phyloP scores from a whole-genome alignment of 768 basidiomycete species.

The Auricularia sp. region DNA sequence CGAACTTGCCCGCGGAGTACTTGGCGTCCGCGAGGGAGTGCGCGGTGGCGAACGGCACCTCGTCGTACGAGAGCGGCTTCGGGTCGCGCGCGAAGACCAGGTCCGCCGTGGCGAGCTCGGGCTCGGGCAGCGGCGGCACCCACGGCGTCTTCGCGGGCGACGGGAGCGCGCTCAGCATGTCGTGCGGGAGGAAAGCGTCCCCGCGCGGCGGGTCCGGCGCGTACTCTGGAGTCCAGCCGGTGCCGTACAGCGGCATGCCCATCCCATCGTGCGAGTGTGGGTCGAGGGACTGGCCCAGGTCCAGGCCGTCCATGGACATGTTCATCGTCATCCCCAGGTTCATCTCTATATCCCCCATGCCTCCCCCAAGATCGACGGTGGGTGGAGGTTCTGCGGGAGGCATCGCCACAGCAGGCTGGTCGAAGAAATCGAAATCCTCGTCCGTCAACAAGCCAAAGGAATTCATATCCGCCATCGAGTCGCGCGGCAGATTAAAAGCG shows the following conservation, averaged over 20 bases:
- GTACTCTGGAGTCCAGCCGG: background rate
- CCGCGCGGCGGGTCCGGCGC: background rate
- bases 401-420: slow-evolving; percentile 22
- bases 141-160: slow-evolving; percentile 42
- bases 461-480: background rate
- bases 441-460: slow-evolving; percentile 48
- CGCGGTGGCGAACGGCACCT: slow-evolving; percentile 60
- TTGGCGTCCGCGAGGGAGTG: slow-evolving; percentile 62
- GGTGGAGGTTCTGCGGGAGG: background rate
- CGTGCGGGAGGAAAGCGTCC: background rate
- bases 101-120: slow-evolving; percentile 6
- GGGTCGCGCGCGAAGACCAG: slow-evolving; percentile 2
- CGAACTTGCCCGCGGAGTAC: slow-evolving; percentile 64
- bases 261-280: slow-evolving; percentile 1
- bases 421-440: slow-evolving; percentile 85
- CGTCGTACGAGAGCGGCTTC: slow-evolving; percentile 42
- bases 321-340: background rate
- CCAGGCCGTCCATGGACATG: background rate
- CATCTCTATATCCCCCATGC: background rate
- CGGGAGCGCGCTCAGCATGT: slow-evolving; percentile 22
- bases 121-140: slow-evolving; percentile 15
- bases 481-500: background rate
- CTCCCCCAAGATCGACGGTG: background rate
- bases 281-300: background rate
- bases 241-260: background rate